Evolutionary conservation across 2,329 filamentous ascomycete genomes (phyloP).

Genomic region (Cordyceps javanica): DNA sequence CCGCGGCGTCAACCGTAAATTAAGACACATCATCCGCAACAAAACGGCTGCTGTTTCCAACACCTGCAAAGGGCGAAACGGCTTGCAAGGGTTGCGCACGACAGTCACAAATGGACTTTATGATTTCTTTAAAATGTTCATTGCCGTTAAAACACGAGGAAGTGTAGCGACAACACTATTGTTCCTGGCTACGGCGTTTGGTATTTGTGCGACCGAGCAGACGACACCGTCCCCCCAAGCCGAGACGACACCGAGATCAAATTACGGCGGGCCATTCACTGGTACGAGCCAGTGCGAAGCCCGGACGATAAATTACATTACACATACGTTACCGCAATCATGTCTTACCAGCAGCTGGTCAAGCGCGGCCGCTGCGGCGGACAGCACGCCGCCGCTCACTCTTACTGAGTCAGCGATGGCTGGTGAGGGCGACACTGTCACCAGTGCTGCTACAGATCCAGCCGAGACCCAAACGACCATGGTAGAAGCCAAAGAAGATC

Average conservation of each 20-base stretch:
- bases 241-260: conserved; percentile 4
- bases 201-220: conserved; percentile 3
- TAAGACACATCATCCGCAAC: conserved; percentile 6
- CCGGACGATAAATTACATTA: conserved; percentile 75
- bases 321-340: conserved; percentile 68
- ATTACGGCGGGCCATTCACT: neutral
- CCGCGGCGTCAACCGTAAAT: neutral
- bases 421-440: neutral
- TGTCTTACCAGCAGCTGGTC: conserved; percentile 62
- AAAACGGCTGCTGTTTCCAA: neutral
- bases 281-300: conserved; percentile 38
- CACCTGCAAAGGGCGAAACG: neutral
- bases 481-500: neutral
- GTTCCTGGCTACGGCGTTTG: neutral
- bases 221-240: neutral
- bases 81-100: neutral
- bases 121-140: neutral
- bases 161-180: neutral
- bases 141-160: neutral
- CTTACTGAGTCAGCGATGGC: conserved; percentile 10
- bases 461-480: neutral
- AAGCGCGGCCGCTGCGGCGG: conserved; percentile 19
- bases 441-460: neutral
- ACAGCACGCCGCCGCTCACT: conserved; percentile 16
- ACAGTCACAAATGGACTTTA: neutral